Evolutionary conservation across 1,139 yeast genomes (phyloP), one percentile per base, ranked within the genome.

Genomic region (Candida sp.): DNA sequence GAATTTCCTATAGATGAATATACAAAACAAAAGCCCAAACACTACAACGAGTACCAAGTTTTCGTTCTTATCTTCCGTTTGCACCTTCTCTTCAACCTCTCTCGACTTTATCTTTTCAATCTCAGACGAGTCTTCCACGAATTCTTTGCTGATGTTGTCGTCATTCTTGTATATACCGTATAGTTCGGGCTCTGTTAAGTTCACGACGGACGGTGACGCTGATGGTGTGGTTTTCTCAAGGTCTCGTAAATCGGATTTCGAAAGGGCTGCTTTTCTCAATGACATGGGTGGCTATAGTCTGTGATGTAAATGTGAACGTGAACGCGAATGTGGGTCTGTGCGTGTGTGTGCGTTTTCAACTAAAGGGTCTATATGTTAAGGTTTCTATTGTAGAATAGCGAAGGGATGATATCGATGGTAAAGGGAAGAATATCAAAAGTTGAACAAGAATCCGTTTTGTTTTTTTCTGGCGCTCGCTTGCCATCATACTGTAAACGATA

Each of bases 171-270:
- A 82, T 46, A 81, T 75, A 5, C 80, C 73, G 60, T 77, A 81
- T 50, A 82, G 66, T 12, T 80, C 72, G 1, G 85, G 83, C 48
- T 75, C 73, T 31, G 84, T 80, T 51, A 81, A 69, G 55, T 79
- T 79, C 49, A 75, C 58, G 7, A 75, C 70, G 2, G 43, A 40
- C n/a, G 43, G 43, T 5, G 43, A 28, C 17, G 30, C 17, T 17
- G 34, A 7, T 17, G 43, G 43, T 4, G 34, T 17, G 23, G 33
- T 12, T 11, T 27, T 28, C 5, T 40, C 43, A 28, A 28, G 26
- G 26, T 40, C 43, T 28, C 17, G 17, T 28, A 30, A 28, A 11
- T 28, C 17, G 34, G 33, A 28, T 40, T 30, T 40, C 6, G 33
- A 28, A 40, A 40, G 33, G 34, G 43, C 43, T 6, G 43, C 33